These are phyloP conservation scores for Dissophora ornata DNA, from an alignment of 192 early-diverging fungal species.

Conservation along the genomic window DNA sequence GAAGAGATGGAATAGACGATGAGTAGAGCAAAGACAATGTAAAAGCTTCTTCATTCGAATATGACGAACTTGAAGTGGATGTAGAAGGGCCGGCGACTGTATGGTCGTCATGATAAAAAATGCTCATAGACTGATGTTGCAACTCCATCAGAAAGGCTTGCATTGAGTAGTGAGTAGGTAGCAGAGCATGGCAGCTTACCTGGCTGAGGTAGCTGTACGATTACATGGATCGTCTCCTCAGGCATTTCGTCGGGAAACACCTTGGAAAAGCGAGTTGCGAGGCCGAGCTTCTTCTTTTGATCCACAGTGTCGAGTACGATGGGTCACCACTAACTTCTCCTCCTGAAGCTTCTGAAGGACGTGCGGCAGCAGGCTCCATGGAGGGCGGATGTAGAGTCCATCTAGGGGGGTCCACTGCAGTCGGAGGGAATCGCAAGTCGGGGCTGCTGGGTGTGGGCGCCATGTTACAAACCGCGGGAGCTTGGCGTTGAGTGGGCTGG, in stretches of 20 bases:
- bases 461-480: neutral
- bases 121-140: no score
- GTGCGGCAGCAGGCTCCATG: conserved; percentile 2
- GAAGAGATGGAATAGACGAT: no score
- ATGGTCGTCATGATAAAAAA: no score
- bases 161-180: no score
- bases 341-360: conserved; percentile 12
- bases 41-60: no score
- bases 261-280: neutral
- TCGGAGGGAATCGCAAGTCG: neutral
- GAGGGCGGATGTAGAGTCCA: conserved; percentile 6
- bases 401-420: neutral
- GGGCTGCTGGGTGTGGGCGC: neutral
- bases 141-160: no score
- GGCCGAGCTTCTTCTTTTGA: neutral
- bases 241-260: neutral
- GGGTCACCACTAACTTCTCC: neutral
- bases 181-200: no score
- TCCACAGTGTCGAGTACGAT: neutral
- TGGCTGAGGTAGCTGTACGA: neutral
- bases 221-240: neutral
- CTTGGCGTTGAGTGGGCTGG: neutral
- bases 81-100: no score
- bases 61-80: no score
- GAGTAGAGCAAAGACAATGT: no score